These are phyloP conservation scores for Jaltomata sinuosa DNA, from an alignment of 257 asterid species.

Conservation along the genomic window DNA sequence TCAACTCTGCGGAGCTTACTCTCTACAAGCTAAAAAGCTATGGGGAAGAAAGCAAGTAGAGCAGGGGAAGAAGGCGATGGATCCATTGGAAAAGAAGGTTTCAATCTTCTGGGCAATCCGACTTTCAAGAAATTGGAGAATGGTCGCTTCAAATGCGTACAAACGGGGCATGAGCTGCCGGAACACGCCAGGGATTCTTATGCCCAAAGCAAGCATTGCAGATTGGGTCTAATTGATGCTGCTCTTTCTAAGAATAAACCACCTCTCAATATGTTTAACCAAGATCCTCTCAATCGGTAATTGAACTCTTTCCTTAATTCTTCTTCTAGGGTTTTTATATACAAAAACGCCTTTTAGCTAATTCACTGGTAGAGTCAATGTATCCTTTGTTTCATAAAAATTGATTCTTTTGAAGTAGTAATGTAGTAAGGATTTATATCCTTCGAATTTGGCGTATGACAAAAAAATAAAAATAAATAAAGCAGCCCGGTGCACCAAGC, in stretches of 20 bases:
- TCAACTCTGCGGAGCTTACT: background rate
- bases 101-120: slow-evolving; percentile 61
- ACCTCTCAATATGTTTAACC: slow-evolving; percentile 82
- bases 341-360: background rate
- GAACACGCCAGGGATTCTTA: slow-evolving; percentile 62
- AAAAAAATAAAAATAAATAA: too few species aligned
- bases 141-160: slow-evolving; percentile 75
- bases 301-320: background rate
- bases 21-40: slow-evolving; percentile 11
- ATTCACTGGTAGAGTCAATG: background rate
- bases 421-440: background rate
- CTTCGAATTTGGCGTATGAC: background rate
- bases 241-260: slow-evolving; percentile 60
- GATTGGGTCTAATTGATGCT: slow-evolving; percentile 77
- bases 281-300: slow-evolving; percentile 69
- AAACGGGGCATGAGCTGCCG: slow-evolving; percentile 95
- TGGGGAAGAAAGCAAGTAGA: slow-evolving; percentile 56
- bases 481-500: too few species aligned
- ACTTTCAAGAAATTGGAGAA: slow-evolving; percentile 54
- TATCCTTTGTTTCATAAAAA: background rate
- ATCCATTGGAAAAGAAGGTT: slow-evolving; percentile 41
- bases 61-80: slow-evolving; percentile 14
- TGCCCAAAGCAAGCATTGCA: slow-evolving; percentile 74
- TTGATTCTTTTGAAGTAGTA: background rate
- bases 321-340: background rate